These are phyloP conservation scores for sunflower (Helianthus annuus) DNA, from an alignment of 129 eudicot species.

Conservation along the genomic window HanXRQr2.0-SUNRISE NC_035435.2:9374504-9375003, in stretches of 20 bases:
- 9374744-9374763: neutral
- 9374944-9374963: too few species aligned
- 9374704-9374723: conserved; percentile 18
- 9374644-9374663: conserved; percentile 25
- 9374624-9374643: conserved; percentile 31
- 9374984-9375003: too few species aligned
- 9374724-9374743: conserved; percentile 23
- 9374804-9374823: neutral
- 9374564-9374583: conserved; percentile 23
- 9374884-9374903: too few species aligned
- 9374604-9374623: conserved; percentile 31
- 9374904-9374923: too few species aligned
- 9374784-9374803: neutral
- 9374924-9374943: too few species aligned
- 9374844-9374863: too few species aligned
- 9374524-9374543: conserved; percentile 35
- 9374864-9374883: too few species aligned
- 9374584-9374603: neutral
- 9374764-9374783: neutral
- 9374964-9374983: too few species aligned
- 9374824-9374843: neutral
- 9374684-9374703: neutral
- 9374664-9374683: conserved; percentile 25
- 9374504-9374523: conserved; percentile 40
- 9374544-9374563: conserved; percentile 25